Evolutionary conservation across 78 protist genomes (phyloP), one percentile per base, ranked within the genome.

Genomic region (Diacronema lutheri): DNA sequence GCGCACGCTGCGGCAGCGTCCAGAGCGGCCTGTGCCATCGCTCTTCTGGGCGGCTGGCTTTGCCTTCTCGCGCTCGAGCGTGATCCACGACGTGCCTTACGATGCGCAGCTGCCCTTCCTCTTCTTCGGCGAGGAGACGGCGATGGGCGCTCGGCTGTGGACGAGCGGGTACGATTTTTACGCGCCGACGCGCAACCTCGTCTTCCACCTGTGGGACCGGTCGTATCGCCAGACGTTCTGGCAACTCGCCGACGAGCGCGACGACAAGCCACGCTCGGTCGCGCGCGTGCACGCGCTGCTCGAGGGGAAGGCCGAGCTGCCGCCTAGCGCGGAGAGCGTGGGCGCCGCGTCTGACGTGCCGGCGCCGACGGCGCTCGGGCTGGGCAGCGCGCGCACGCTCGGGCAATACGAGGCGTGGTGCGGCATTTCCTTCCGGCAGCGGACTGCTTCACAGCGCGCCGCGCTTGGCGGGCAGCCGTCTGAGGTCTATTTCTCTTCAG

Each of bases 101-200:
- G 93, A 86, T 68, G 90, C 93, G 56, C 76, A 83, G 76, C 87
- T 90, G 20, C 57, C 81, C 25, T 68, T 83, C 46, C 44, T 90
- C 16, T 90, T 90, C 66, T 90, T 90, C 86, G 93, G 93, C 35
- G 93, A 90, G 46, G 93, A 86, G 82, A 86, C 71, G 29, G 26
- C 65, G 33, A 82, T 90, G 90, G 77, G 80, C 5, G 73, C 81
- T 37, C 60, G 93, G n/a, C 58, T 90, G 25, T 90, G 66, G 65
- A 90, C 90, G 40, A 25, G 74, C 74, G 93, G 93, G 12, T 90
- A 65, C 29, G 77, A 82, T 10, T 86, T 84, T 38, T 89, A 85
- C 71, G 26, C 68, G 25, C 92, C 92, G 3, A 61, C 89, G 2
- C 41, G 64, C 58, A 38, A 87, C 21, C 37, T 89, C n/a, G 57